These are phyloP conservation scores for Suillus variegatus DNA, from an alignment of 768 basidiomycete species.

Conservation along the genomic window DNA sequence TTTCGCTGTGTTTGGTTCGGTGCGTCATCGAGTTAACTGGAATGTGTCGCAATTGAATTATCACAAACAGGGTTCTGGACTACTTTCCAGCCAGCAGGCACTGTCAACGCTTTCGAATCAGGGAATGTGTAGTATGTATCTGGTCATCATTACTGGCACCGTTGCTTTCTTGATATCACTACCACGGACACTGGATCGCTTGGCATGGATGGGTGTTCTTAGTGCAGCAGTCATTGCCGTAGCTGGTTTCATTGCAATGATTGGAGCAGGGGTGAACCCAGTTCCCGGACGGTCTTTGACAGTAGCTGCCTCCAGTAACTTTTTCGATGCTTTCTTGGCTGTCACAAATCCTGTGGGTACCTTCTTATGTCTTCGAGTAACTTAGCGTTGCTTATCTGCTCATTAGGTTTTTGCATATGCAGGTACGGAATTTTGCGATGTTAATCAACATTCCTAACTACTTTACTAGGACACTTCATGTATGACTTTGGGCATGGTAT, in stretches of 20 bases:
- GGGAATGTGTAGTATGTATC: slow-evolving; percentile 46
- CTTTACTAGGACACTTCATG: slow-evolving; percentile 51
- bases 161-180: slow-evolving; percentile 44
- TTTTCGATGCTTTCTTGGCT: slow-evolving; percentile 52
- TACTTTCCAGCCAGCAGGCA: slow-evolving; percentile 55
- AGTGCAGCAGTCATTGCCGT: slow-evolving; percentile 44
- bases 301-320: slow-evolving; percentile 40
- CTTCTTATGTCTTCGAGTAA: background rate
- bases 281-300: slow-evolving; percentile 40
- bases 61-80: slow-evolving; percentile 41
- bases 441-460: background rate
- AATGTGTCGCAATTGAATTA: background rate
- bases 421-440: slow-evolving; percentile 30
- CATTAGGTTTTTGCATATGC: slow-evolving; percentile 51
- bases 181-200: slow-evolving; percentile 47
- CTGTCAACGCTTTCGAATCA: slow-evolving; percentile 49
- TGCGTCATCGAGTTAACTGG: slow-evolving; percentile 16
- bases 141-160: slow-evolving; percentile 48
- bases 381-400: background rate
- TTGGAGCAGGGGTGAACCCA: slow-evolving; percentile 49
- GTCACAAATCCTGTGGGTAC: slow-evolving; percentile 51
- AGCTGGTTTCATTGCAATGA: slow-evolving; percentile 51
- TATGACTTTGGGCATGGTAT: slow-evolving; percentile 21
- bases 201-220: slow-evolving; percentile 49
- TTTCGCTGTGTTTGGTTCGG: slow-evolving; percentile 49